A percentile compares a stretch with the other conserved stretches of the same genome.
These are phyloP conservation scores for Pleurotus giganteus DNA, from an alignment of 768 basidiomycete genomes.

Conservation along the genomic window DNA sequence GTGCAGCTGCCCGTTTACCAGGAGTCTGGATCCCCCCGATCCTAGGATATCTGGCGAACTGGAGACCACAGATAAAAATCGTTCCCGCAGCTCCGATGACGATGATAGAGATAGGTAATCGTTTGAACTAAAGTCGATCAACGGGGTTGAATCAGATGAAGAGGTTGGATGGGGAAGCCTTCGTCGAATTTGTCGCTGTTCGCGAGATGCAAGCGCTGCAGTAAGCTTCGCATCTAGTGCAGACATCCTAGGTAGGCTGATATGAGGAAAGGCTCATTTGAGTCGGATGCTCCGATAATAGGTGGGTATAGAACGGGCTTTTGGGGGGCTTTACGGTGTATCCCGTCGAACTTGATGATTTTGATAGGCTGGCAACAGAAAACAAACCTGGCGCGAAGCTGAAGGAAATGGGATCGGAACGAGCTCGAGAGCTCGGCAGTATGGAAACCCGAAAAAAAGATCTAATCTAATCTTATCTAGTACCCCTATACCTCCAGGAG, in stretches of 20 bases:
- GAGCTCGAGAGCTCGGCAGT: no score
- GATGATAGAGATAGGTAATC: constrained; percentile 86
- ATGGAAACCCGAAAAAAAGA: no score
- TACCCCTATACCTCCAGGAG: not conserved
- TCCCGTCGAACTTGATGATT: no score
- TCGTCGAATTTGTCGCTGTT: constrained; percentile 65
- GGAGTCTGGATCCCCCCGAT: constrained; percentile 83
- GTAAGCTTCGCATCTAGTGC: constrained; percentile 36
- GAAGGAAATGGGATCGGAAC: not conserved
- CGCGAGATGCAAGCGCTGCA: constrained; percentile 61
- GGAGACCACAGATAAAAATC: constrained; percentile 55
- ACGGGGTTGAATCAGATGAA: constrained; percentile 29
- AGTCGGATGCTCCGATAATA: not conserved
- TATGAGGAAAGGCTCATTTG: constrained; percentile 12
- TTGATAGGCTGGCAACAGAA: no score
- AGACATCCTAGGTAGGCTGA: constrained; percentile 11
- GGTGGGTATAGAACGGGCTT: constrained; percentile 16
- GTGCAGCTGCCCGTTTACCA: constrained; percentile 76
- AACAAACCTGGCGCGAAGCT: no score
- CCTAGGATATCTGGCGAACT: constrained; percentile 65
- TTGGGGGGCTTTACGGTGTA: constrained; percentile 10
- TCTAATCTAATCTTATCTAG: no score
- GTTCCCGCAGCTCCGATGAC: constrained; percentile 51
- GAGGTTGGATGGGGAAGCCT: constrained; percentile 57
- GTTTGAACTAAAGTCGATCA: constrained; percentile 82